Evolutionary conservation across 2,329 filamentous ascomycete genomes (phyloP).

Genomic region (Cladosporium sp.): DNA sequence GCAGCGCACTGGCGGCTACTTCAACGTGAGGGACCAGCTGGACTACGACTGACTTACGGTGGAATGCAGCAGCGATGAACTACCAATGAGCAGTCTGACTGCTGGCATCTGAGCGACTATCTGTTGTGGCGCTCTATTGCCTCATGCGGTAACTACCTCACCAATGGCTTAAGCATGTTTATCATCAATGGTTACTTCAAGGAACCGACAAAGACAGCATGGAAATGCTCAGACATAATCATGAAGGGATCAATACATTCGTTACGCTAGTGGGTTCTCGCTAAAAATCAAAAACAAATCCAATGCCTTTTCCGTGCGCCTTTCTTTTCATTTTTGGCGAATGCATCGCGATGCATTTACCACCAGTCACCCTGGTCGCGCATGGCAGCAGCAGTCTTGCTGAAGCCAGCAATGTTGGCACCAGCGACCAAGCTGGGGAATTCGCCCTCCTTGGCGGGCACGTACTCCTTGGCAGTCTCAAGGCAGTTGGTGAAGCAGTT

Average conservation of each 20-base stretch:
- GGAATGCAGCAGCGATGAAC: background rate
- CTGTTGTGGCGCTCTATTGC: accelerated
- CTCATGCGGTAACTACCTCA: background rate
- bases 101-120: background rate
- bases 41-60: slow-evolving; percentile 25
- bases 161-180: background rate
- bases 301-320: slow-evolving; percentile 4
- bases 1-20: slow-evolving; percentile 32
- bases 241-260: slow-evolving; percentile 15
- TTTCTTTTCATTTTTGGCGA: background rate
- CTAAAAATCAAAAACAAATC: slow-evolving; percentile 8
- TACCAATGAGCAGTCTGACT: background rate
- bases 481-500: slow-evolving; percentile 87
- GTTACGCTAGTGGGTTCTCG: slow-evolving; percentile 21
- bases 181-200: background rate
- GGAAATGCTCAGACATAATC: background rate
- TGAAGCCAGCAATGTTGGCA: slow-evolving; percentile 96
- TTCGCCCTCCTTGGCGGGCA: slow-evolving; percentile 75
- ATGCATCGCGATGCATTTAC: slow-evolving; percentile 29
- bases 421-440: slow-evolving; percentile 89
- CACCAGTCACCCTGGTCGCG: slow-evolving; percentile 96
- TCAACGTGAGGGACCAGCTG: slow-evolving; percentile 37
- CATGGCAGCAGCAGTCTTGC: slow-evolving; percentile 95
- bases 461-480: slow-evolving; percentile 85
- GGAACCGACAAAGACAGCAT: background rate